Percentiles rank a stretch among this genome's conserved stretches.
Conservation (phyloP, 768 basidiomycete genomes). For the Aureoboletus auriporus region DNA sequence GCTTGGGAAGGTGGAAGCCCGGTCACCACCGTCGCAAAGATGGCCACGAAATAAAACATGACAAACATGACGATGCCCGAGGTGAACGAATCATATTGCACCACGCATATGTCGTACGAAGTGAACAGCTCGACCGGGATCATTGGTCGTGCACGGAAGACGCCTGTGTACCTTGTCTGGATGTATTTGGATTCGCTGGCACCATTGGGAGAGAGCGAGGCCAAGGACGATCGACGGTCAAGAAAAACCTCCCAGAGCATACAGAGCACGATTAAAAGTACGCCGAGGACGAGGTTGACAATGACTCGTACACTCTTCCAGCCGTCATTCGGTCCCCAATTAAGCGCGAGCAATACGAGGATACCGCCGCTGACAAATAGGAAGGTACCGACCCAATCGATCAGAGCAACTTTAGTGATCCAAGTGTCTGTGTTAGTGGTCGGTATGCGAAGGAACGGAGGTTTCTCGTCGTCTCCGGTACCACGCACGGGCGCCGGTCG, state of each 20-base stretch:
- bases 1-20: conserved; percentile 36
- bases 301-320: conserved; percentile 46
- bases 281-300: conserved; percentile 43
- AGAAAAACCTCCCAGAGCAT: conserved; percentile 43
- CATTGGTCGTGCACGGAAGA: conserved; percentile 37
- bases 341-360: conserved; percentile 46
- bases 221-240: conserved; percentile 21
- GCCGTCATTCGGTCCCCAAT: conserved; percentile 42
- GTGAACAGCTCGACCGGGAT: conserved; percentile 44
- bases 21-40: conserved; percentile 47
- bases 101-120: conserved; percentile 38
- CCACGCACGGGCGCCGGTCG: conserved; percentile 16
- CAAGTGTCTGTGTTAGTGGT: conserved; percentile 6
- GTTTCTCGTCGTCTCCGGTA: conserved; percentile 10
- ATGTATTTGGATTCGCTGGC: neutral
- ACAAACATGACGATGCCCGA: conserved; percentile 48
- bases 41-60: conserved; percentile 52
- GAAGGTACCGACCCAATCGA: conserved; percentile 47
- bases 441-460: neutral
- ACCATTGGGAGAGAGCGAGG: neutral
- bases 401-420: conserved; percentile 29
- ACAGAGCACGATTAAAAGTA: conserved; percentile 36
- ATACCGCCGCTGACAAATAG: conserved; percentile 43
- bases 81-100: conserved; percentile 36
- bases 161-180: conserved; percentile 6